Base-by-base conservation (phyloP, 2,329 filamentous ascomycete species). In the Orbilia brochopaga region DNA sequence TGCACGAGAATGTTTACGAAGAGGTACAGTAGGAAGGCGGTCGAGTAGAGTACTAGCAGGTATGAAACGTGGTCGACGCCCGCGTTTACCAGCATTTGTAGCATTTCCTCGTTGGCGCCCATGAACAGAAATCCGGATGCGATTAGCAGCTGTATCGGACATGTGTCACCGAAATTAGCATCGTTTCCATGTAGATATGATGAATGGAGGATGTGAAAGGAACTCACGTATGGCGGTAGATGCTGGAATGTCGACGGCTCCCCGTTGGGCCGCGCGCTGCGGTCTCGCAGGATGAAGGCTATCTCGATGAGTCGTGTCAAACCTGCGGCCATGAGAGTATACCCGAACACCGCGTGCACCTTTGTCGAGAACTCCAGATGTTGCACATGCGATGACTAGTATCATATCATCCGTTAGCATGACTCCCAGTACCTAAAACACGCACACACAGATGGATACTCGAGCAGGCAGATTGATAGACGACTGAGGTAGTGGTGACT, bases 71-170 rank as follows among this genome's bases (percentile, higher is more conserved):
- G 91, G 24, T 92, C 92, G 77, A 97, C 87, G 69, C 87, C 84
- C 0, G 90, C 89, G 42, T 86, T 82, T 44, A 86, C 84, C 3
- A 97, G 83, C 1, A 97, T 82, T 21, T 83, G 78, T 90, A 97
- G 96, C 53, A 76, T 94, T 81, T 99, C 92, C 79, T 97, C 94
- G 0, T 92, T 97, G 15, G 94, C 93, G 32, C 91, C 90, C 92
- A 97, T 96, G 82, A 99, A 99, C 44, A 99, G 72, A 81, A 97
- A 96, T 0, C 94, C 94, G 2, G 92, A 90, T 4, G 92, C 92
- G 77, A 90, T 96, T 27, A 99, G 85, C 44, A 97, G 84, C 92
- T 95, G 70, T 10, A 8, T 24, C 35, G 19, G 24, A 13, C 27
- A 35, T 6, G 15, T 21, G 53, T 64, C 40, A 64, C 48, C 50